phyloP scores from a whole-genome alignment of 768 basidiomycete genomes.

The Thelephora ganbajun region DNA sequence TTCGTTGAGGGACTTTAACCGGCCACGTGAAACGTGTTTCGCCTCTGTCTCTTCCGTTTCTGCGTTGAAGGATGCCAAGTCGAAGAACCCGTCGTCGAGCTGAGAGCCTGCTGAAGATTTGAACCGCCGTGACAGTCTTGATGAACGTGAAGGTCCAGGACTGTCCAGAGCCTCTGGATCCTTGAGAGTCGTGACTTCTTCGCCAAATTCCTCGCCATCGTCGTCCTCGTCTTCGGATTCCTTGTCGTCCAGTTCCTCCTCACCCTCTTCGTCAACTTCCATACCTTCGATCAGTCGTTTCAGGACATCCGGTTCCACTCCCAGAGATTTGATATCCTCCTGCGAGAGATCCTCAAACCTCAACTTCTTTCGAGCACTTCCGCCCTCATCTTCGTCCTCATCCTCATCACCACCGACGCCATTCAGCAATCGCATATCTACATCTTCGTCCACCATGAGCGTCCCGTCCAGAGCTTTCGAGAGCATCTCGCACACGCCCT shows the following conservation, averaged over 20 bases:
- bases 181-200: slow-evolving; percentile 16
- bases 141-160: slow-evolving; percentile 10
- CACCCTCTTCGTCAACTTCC: slow-evolving; percentile 12
- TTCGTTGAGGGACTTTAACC: slow-evolving; percentile 34
- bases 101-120: slow-evolving; percentile 20
- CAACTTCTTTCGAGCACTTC: slow-evolving; percentile 18
- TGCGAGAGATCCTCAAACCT: slow-evolving; percentile 18
- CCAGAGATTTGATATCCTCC: slow-evolving; percentile 20
- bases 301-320: slow-evolving; percentile 19
- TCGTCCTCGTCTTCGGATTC: slow-evolving; percentile 14
- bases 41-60: slow-evolving; percentile 73
- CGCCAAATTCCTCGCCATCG: slow-evolving; percentile 18
- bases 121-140: slow-evolving; percentile 10
- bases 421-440: slow-evolving; percentile 4
- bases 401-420: slow-evolving; percentile 3
- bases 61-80: slow-evolving; percentile 75
- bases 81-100: slow-evolving; percentile 87
- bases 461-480: slow-evolving; percentile 49
- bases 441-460: slow-evolving; percentile 18
- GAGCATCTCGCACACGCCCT: slow-evolving; percentile 55
- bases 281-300: slow-evolving; percentile 13
- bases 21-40: slow-evolving; percentile 43
- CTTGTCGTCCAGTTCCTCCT: slow-evolving; percentile 15
- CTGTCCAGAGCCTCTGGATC: slow-evolving; percentile 17
- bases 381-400: slow-evolving; percentile 15